A percentile compares a stretch with the other conserved stretches of the same genome.
These are phyloP conservation scores for Alternaria novae-zelandiae DNA, from an alignment of 2,329 filamentous ascomycete genomes.

Conservation along the genomic window DNA sequence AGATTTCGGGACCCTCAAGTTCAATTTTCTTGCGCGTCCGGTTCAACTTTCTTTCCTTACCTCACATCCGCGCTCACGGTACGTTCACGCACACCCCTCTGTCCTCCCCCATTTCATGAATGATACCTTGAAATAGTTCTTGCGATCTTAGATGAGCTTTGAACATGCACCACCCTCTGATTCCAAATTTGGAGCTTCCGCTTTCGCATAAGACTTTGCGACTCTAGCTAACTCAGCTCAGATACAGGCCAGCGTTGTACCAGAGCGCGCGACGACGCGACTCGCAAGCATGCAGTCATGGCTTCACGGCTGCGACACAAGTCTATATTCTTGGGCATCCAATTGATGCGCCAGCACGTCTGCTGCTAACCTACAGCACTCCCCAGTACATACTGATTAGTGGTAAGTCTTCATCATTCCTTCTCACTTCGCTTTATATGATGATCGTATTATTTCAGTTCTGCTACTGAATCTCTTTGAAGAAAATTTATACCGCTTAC, in stretches of 20 bases:
- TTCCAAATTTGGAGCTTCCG: conserved; percentile 17
- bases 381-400: not conserved
- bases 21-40: conserved; percentile 35
- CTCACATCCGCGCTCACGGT: conserved; percentile 31
- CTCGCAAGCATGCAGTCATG: not conserved
- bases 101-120: conserved; percentile 49
- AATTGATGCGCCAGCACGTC: not conserved
- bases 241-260: not conserved
- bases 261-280: not conserved
- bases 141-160: conserved; percentile 62
- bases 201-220: conserved; percentile 14
- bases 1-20: conserved; percentile 33
- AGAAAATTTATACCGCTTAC: conserved; percentile 65
- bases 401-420: conserved; percentile 21
- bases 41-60: conserved; percentile 26
- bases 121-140: conserved; percentile 61
- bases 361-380: not conserved
- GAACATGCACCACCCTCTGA: conserved; percentile 69
- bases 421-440: conserved; percentile 28
- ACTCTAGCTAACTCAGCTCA: conserved; percentile 28
- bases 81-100: conserved; percentile 19
- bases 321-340: not conserved
- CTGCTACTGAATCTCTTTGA: conserved; percentile 68
- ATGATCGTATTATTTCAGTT: conserved; percentile 61
- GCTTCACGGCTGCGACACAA: not conserved